Evolutionary conservation across 306 rosid species (phyloP), one percentile per base, ranked within the genome.

Genomic region (Canavalia gladiata): DNA sequence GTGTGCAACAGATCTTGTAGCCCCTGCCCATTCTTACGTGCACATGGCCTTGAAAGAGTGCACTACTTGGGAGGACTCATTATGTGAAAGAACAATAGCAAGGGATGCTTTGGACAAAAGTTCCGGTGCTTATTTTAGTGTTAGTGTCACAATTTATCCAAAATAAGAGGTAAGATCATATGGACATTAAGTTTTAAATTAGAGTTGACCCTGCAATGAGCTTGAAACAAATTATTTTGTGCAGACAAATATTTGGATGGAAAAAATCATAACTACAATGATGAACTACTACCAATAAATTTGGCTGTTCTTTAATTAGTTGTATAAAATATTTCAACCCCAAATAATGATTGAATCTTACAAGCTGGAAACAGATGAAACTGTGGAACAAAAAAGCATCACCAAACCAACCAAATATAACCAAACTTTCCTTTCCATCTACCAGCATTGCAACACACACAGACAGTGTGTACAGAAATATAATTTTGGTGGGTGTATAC

Each of bases 341-440:
- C 57, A 46, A 74, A 75, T 70, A 71, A 80, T 88, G 83, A 84
- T 81, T 81, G 79, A 81, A 70, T 81, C 52, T 43, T 71, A 81
- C 86, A 74, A 72, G 83, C 84, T 88, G 86, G 82, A 75, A 77
- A 42, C 29, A 60, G 28, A 68, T 43, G 81, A 77, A 74, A 68
- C 41, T 57, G 52, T 69, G 63, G 51, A 68, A 33, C 49, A 75
- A 75, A 62, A 77, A 69, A 68, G 82, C 59, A 56, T 79, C 84
- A 72, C 75, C 73, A 73, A 81, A 82, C 92, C 92, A 73, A 88
- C 89, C 90, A 75, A 78, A 80, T 54, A 79, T 84, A 72, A 89
- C 75, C 85, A 86, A 87, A 86, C 81, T 39, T 72, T 79, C 46
- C 80, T 72, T 77, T 85, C 86, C 58, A 79, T 82, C 89, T 51